phyloP scores from a whole-genome alignment of 202 grass and related monocot species.

The Schoenoplectus triqueter region DNA sequence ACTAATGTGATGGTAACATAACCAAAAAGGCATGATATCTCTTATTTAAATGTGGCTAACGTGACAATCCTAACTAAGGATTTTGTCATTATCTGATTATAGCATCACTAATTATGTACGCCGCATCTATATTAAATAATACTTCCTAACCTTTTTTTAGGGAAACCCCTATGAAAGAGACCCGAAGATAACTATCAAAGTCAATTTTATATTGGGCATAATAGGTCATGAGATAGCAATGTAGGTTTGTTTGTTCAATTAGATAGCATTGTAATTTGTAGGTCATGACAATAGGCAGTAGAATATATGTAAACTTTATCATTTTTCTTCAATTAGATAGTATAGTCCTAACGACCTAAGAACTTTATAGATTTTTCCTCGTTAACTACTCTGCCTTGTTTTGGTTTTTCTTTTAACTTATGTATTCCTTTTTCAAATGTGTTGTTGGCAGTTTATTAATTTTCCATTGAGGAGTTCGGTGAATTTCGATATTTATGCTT shows the following conservation, averaged over 20 bases:
- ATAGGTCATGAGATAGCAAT: constrained; percentile 36
- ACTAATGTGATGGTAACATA: constrained; percentile 25
- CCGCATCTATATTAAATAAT: constrained; percentile 36
- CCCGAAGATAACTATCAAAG: constrained; percentile 36
- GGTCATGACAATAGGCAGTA: constrained; percentile 24
- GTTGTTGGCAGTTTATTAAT: background rate
- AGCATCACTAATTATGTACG: constrained; percentile 24
- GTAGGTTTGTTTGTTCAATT: constrained; percentile 19
- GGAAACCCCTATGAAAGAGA: constrained; percentile 3
- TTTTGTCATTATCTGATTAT: constrained; percentile 34
- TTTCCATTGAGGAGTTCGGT: background rate
- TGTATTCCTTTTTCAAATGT: background rate
- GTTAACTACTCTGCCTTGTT: constrained; percentile 27
- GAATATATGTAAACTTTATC: constrained; percentile 20
- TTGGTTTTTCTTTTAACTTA: background rate
- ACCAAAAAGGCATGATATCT: constrained; percentile 25
- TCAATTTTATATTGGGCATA: constrained; percentile 29
- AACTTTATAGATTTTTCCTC: constrained; percentile 28
- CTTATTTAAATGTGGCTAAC: background rate
- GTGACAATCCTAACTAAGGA: constrained; percentile 39
- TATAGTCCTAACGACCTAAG: constrained; percentile 23
- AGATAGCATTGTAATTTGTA: too few species aligned
- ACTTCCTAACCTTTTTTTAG: background rate
- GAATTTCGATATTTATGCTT: too few species aligned
- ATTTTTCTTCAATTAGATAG: constrained; percentile 15